phyloP scores from a whole-genome alignment of 495 filamentous ascomycete species.

The Cairneyella variabilis region DNA sequence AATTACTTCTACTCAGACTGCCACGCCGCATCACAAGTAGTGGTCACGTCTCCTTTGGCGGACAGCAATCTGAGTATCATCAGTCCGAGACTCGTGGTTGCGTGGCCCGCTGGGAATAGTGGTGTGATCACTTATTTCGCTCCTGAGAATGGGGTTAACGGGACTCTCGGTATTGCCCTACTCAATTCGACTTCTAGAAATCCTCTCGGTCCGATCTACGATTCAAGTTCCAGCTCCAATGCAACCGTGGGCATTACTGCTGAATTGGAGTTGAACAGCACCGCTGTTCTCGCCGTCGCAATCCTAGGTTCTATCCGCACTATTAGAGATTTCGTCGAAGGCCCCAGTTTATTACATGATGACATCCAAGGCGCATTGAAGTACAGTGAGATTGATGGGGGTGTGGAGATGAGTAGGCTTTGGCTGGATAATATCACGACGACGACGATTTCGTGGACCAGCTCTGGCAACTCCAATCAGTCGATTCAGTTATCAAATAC shows the following conservation, averaged over 20 bases:
- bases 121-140: conserved; percentile 52
- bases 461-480: conserved; percentile 20
- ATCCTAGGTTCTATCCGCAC: conserved; percentile 59
- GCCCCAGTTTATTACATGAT: conserved; percentile 45
- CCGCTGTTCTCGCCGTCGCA: conserved; percentile 47
- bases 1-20: conserved; percentile 65
- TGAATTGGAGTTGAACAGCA: conserved; percentile 49
- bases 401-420: conserved; percentile 42
- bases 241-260: conserved; percentile 48
- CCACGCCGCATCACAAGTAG: conserved; percentile 51
- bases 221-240: conserved; percentile 27
- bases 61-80: conserved; percentile 51
- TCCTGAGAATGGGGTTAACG: conserved; percentile 48
- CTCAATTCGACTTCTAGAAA: conserved; percentile 38
- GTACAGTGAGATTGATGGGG: conserved; percentile 35
- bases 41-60: conserved; percentile 52
- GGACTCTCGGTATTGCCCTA: conserved; percentile 48
- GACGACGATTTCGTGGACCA: conserved; percentile 43
- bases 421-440: conserved; percentile 63
- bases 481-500: conserved; percentile 30
- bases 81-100: conserved; percentile 52
- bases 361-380: conserved; percentile 48
- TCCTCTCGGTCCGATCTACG: conserved; percentile 36
- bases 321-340: conserved; percentile 60
- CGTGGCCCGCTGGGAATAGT: conserved; percentile 64